Evolutionary conservation across 179 eudicot genomes (phyloP).

Genomic region (Corrigiola litoralis): DNA sequence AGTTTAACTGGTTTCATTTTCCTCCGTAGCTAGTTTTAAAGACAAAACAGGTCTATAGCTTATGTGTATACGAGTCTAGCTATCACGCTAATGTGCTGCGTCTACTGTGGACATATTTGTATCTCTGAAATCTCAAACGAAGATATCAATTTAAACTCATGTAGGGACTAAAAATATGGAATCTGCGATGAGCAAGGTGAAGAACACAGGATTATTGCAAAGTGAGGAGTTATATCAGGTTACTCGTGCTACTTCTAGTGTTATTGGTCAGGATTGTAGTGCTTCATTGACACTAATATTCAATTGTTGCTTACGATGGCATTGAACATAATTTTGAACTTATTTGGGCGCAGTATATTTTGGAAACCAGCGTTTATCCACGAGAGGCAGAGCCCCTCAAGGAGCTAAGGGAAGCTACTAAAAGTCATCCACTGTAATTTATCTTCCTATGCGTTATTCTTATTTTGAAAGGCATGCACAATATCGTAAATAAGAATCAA

Average conservation of each 20-base stretch:
- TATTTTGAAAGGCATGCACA: neutral
- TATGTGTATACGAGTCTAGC: too few relatives aligned
- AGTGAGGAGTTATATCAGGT: constrained; percentile 33
- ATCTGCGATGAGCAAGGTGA: neutral
- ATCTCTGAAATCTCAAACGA: too few relatives aligned
- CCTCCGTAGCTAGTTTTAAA: too few relatives aligned
- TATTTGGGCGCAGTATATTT: constrained; percentile 32
- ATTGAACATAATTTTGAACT: too few relatives aligned
- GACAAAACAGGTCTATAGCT: too few relatives aligned
- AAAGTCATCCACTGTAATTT: constrained; percentile 36
- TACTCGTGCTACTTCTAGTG: neutral
- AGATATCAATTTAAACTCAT: too few relatives aligned
- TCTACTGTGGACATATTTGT: too few relatives aligned
- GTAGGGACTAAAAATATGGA: neutral
- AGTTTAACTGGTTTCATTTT: too few relatives aligned
- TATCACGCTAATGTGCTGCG: too few relatives aligned
- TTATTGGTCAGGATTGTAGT: neutral
- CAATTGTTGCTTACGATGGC: neutral
- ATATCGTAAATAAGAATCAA: too few relatives aligned
- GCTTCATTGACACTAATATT: neutral
- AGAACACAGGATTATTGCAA: constrained; percentile 24
- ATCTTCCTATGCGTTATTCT: neutral
- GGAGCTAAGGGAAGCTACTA: constrained; percentile 47
- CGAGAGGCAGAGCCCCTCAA: constrained; percentile 40
- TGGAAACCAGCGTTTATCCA: constrained; percentile 51